These are phyloP conservation scores for Fusarium euwallaceae DNA, from an alignment of 2,329 filamentous ascomycete species.

Conservation along the genomic window DNA sequence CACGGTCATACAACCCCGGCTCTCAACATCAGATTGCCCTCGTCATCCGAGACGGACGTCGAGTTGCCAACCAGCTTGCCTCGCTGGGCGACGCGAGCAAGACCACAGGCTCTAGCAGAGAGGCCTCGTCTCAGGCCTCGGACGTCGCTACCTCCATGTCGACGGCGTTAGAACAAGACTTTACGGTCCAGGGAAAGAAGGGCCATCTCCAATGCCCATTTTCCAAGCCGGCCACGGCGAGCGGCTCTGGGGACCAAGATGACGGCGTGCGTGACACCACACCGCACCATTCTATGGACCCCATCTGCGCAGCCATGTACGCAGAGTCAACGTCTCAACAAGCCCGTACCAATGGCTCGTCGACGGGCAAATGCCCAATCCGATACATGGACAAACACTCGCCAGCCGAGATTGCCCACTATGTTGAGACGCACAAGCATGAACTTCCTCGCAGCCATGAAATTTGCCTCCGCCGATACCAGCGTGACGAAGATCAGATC, in stretches of 20 bases:
- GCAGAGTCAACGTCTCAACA: constrained; percentile 70
- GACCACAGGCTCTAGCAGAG: constrained; percentile 63
- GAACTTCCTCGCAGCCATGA: constrained; percentile 94
- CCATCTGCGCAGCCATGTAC: constrained; percentile 74
- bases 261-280: constrained; percentile 53
- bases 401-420: constrained; percentile 91
- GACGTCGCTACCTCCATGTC: constrained; percentile 69
- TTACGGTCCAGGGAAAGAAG: constrained; percentile 86
- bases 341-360: constrained; percentile 62
- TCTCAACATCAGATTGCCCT: constrained; percentile 70
- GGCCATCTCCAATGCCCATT: constrained; percentile 88
- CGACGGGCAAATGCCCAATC: constrained; percentile 84
- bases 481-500: constrained; percentile 87
- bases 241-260: constrained; percentile 44
- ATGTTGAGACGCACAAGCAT: constrained; percentile 96
- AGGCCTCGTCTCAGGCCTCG: constrained; percentile 60
- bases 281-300: constrained; percentile 67
- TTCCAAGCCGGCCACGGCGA: constrained; percentile 59
- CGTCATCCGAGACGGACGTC: constrained; percentile 74
- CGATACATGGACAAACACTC: constrained; percentile 93
- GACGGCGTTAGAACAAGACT: constrained; percentile 85
- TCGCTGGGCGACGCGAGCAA: constrained; percentile 65
- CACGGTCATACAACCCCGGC: constrained; percentile 58
- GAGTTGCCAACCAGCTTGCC: constrained; percentile 67
- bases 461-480: constrained; percentile 90